Evolutionary conservation across 1,284 basidiomycete species (phyloP).

Genomic region (Athelia psychrophila): DNA sequence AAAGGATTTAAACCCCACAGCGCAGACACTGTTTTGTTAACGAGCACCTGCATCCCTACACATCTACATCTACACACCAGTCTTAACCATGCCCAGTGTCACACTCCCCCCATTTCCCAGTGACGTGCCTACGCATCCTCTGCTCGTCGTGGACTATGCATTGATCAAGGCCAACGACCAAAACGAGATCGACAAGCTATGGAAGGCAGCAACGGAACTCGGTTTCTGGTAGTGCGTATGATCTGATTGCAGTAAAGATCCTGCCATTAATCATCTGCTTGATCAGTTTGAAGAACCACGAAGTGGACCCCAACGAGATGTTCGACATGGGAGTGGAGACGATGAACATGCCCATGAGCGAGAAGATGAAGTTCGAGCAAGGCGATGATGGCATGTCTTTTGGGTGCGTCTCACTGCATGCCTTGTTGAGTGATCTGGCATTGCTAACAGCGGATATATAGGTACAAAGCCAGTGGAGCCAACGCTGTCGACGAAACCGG

Average conservation of each 20-base stretch:
- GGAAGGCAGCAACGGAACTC: constrained; percentile 48
- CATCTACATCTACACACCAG: too few relatives aligned
- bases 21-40: too few relatives aligned
- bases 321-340: constrained; percentile 58
- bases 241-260: not conserved
- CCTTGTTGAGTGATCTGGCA: too few relatives aligned
- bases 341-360: constrained; percentile 55
- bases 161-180: constrained; percentile 34
- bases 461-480: constrained; percentile 63
- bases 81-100: constrained; percentile 17
- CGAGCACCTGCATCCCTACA: too few relatives aligned
- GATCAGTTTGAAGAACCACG: constrained; percentile 54
- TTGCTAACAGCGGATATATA: constrained; percentile 20
- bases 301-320: constrained; percentile 49
- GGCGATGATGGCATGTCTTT: constrained; percentile 61
- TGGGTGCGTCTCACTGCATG: constrained; percentile 39
- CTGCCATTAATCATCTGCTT: not conserved
- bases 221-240: constrained; percentile 49
- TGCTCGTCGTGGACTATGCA: constrained; percentile 50
- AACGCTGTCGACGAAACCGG: constrained; percentile 66
- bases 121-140: constrained; percentile 43
- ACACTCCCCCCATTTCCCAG: constrained; percentile 43
- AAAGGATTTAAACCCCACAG: too few relatives aligned
- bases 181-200: constrained; percentile 41
- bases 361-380: constrained; percentile 65